A percentile compares a stretch with the other conserved stretches of the same genome.
phyloP scores from a whole-genome alignment of 2,329 filamentous ascomycete genomes.

The Penicillium sp. region DNA sequence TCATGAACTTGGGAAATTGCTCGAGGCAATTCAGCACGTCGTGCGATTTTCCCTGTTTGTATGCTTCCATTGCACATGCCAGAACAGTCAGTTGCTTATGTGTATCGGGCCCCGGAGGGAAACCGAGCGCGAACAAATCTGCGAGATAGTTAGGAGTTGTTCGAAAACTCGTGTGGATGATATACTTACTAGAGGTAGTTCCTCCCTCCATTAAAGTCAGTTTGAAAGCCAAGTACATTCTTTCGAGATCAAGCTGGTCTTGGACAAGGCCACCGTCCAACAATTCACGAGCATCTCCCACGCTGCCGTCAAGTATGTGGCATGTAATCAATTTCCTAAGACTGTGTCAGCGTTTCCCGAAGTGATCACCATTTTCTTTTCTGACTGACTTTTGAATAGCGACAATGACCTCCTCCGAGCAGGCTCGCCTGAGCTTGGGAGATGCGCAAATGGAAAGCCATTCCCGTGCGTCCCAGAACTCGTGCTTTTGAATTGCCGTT shows the following conservation, averaged over 20 bases:
- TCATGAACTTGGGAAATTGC: not conserved
- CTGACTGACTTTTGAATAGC: constrained; percentile 61
- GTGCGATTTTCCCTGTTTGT: constrained; percentile 58
- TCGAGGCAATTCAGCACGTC: constrained; percentile 44
- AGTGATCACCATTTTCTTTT: not conserved
- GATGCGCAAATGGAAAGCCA: constrained; percentile 68
- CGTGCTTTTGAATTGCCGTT: constrained; percentile 50
- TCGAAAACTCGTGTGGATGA: not conserved
- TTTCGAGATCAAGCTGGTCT: not conserved
- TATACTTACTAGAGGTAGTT: not conserved
- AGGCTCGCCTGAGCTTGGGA: constrained; percentile 62
- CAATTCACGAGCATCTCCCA: not conserved
- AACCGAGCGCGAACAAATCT: constrained; percentile 1
- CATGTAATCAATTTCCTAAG: constrained; percentile 71
- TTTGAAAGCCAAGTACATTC: constrained; percentile 4
- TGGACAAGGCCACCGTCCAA: not conserved
- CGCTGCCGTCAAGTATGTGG: constrained; percentile 47
- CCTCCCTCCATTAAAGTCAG: not conserved
- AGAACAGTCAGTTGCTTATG: constrained; percentile 51
- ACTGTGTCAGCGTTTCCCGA: not conserved
- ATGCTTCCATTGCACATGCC: constrained; percentile 74
- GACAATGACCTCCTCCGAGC: constrained; percentile 62
- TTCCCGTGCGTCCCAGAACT: constrained; percentile 54
- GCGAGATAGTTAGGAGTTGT: not conserved
- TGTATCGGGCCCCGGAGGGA: not conserved